These are phyloP conservation scores for Stromatinia cepivora DNA, from an alignment of 2,329 filamentous ascomycete species.

Conservation along the genomic window DNA sequence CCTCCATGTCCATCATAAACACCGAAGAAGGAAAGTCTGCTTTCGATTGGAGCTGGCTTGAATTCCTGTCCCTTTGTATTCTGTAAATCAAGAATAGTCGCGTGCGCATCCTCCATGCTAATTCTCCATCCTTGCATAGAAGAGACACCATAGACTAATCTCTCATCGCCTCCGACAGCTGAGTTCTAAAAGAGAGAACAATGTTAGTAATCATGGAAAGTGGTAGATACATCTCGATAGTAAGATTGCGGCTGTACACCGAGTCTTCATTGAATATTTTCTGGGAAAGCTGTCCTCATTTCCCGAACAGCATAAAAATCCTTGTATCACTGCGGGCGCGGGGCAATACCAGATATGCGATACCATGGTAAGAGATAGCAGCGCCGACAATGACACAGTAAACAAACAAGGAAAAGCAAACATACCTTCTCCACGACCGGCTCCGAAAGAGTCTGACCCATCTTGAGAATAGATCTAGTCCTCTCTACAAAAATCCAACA, in stretches of 20 bases:
- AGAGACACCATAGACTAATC: conserved; percentile 89
- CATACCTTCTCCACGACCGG: conserved; percentile 98
- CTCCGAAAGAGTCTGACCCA: conserved; percentile 99
- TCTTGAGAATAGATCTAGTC: conserved; percentile 45
- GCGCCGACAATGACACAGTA: conserved; percentile 13
- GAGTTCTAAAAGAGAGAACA: conserved; percentile 63
- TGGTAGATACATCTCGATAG: not conserved
- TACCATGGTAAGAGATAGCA: conserved; percentile 8
- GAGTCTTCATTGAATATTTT: not conserved
- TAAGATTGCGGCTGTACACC: conserved; percentile 1
- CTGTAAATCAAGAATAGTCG: conserved; percentile 83
- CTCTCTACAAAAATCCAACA: conserved; percentile 36
- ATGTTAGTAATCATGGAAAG: conserved; percentile 25
- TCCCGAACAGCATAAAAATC: not conserved
- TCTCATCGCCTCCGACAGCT: conserved; percentile 86
- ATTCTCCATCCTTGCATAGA: conserved; percentile 99
- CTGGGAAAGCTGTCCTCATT: not conserved
- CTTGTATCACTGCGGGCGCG: conserved; percentile 2
- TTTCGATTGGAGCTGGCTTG: conserved; percentile 60
- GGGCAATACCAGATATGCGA: conserved; percentile 9
- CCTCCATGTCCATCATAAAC: conserved; percentile 98
- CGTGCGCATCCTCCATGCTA: conserved; percentile 98
- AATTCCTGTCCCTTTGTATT: conserved; percentile 53
- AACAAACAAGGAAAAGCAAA: conserved; percentile 30
- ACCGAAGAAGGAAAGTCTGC: conserved; percentile 90